Base-by-base conservation (phyloP, 1,139 yeast species). In the Taiozyma onychis region DNA sequence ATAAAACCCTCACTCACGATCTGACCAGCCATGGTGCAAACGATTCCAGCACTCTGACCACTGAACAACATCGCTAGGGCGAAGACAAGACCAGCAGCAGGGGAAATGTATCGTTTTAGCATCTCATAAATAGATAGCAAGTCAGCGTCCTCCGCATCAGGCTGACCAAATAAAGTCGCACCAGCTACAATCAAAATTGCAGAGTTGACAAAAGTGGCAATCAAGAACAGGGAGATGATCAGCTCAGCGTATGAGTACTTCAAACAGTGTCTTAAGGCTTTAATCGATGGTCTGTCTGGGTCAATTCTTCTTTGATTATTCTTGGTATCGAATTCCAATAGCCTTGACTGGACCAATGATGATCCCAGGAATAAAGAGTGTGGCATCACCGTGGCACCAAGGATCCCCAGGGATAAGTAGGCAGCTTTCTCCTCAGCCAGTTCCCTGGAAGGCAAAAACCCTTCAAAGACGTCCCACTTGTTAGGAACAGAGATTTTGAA, bases 341-440 rank as follows among this genome's bases (percentile, higher is more conserved):
- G 73, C 54, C 99, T 78, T 3, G 97, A 86, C 66, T 91, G 97
- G 10, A 93, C 98, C 51, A 93, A 76, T 1, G 97, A 96, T 0
- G 96, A 87, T 1, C 99, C 99, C 51, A 93, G 73, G 64, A 88
- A 93, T 44, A 93, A 73, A 1, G 96, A 86, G 66, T 93, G 99
- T 3, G 99, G 99, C 99, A 93, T 93, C 32, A 93, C 96, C 1
- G 98, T 95, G 30, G 98, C 97, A 22, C 99, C 99, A 49, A 93
- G 73, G 49, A 93, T 87, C 24, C 97, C 98, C 58, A 95, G 82
- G 48, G 96, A 83, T 43, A 89, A 73, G 64, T 88, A 93, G 44
- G 91, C 72, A 0, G 97, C 98, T 52, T 84, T 81, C 50, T 88
- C 88, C 51, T 87, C 85, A 39, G 89, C 76, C 18, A 89, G 81